Evolutionary conservation across 2,329 filamentous ascomycete species (phyloP).

Genomic region (Pseudopithomyces chartarum): DNA sequence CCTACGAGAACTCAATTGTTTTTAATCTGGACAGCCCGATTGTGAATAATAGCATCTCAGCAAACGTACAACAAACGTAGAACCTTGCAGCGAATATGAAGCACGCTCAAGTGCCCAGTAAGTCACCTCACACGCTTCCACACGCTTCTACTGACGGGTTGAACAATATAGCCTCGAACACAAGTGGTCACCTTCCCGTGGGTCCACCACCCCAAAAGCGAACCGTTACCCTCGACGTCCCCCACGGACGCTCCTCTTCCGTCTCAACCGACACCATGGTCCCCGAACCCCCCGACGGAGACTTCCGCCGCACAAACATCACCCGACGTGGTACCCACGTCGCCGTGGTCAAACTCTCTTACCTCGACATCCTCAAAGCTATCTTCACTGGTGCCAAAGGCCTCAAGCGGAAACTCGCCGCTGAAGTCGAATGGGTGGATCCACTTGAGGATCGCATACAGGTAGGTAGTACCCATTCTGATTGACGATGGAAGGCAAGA

Average conservation of each 20-base stretch:
- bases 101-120: neutral
- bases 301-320: neutral
- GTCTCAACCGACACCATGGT: neutral
- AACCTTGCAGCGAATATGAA: neutral
- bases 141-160: neutral
- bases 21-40: neutral
- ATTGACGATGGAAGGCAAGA: no score
- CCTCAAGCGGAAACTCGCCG: neutral
- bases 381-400: slow-evolving; percentile 1
- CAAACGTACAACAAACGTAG: neutral
- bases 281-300: neutral
- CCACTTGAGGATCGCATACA: neutral
- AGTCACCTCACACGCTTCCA: neutral
- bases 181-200: neutral
- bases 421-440: neutral
- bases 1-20: neutral
- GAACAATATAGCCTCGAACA: neutral
- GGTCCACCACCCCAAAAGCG: neutral
- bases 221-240: neutral
- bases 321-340: slow-evolving; percentile 2
- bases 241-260: neutral
- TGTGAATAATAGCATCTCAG: neutral
- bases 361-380: slow-evolving; percentile 6
- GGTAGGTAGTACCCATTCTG: neutral
- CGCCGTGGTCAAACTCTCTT: slow-evolving; percentile 1